phyloP scores from a whole-genome alignment of 2,329 filamentous ascomycete species.

The Thelonectria olida region DNA sequence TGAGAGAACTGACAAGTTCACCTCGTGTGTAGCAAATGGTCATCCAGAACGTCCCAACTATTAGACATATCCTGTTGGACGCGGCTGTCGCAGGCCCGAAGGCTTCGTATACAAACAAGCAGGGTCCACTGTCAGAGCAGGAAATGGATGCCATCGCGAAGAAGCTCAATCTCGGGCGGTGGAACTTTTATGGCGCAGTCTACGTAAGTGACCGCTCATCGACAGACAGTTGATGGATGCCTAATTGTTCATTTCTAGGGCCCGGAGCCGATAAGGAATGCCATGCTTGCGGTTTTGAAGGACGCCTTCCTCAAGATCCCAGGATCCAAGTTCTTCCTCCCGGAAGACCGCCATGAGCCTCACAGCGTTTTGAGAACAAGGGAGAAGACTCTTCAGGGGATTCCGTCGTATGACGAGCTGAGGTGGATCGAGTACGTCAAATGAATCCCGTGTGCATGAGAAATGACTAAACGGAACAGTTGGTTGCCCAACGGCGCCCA shows the following conservation, averaged over 20 bases:
- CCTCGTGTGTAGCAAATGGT: conserved; percentile 25
- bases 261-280: conserved; percentile 27
- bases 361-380: conserved; percentile 27
- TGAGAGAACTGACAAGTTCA: neutral
- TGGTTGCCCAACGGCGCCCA: conserved; percentile 35
- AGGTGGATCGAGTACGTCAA: conserved; percentile 32
- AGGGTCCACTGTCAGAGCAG: conserved; percentile 14
- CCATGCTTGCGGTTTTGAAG: conserved; percentile 30
- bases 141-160: conserved; percentile 27
- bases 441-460: accelerated
- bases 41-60: conserved; percentile 32
- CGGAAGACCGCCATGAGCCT: conserved; percentile 23
- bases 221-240: accelerated
- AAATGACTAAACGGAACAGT: neutral
- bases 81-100: conserved; percentile 27
- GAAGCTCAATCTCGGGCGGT: conserved; percentile 31
- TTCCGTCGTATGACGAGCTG: conserved; percentile 29
- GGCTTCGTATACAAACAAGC: conserved; percentile 18
- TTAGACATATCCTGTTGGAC: conserved; percentile 29
- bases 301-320: conserved; percentile 28
- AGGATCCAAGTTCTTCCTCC: conserved; percentile 32
- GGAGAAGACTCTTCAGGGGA: conserved; percentile 26
- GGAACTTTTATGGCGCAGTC: conserved; percentile 36
- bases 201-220: conserved; percentile 4
- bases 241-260: conserved; percentile 3